Evolutionary conservation across 495 filamentous ascomycete genomes (phyloP), one percentile per base, ranked within the genome.

Genomic region (Penicillium daleae): DNA sequence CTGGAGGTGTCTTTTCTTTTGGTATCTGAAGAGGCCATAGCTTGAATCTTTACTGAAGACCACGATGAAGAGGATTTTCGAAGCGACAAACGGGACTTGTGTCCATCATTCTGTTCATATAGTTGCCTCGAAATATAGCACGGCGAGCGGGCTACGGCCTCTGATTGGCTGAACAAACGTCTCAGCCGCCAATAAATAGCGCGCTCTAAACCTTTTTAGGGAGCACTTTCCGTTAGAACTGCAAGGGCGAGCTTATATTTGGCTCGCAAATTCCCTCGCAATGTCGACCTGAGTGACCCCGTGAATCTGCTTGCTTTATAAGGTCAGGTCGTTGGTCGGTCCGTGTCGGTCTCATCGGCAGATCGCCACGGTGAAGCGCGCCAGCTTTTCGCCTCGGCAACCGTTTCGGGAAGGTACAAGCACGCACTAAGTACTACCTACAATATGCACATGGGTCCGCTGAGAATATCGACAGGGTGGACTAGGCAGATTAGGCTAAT

Each of bases 111-210:
- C 35, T 40, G 37, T 33, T 50, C 59, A 69, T 66, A 70, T 67
- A 70, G 56, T 29, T 33, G 37, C 31, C 17, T 55, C 42, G 56
- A 19, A 54, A 24, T 55, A 61, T 61, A 50, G 56, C 56, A 56
- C 40, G 33, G 56, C 29, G 7, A 32, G 7, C 24, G 13, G 35
- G 56, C 15, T 10, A 46, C 60, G 53, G 4, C 10, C 50, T 55
- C 61, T 70, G 59, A 70, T 72, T 70, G 70, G 70, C 49, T 33
- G 56, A 70, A 57, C 55, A 72, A 70, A 65, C 57, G 61, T 60
- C 70, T 72, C 70, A 68, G 46, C 42, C 53, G 50, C n/a, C 40
- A 56, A 62, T 59, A 66, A 66, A 70, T 67, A 57, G 46, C 63
- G 56, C 65, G 52, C 32, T 66, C 58, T 65, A 63, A 56, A 27